Base-by-base conservation (phyloP, 306 rosid species). In the Casuarina cunninghamiana region DNA sequence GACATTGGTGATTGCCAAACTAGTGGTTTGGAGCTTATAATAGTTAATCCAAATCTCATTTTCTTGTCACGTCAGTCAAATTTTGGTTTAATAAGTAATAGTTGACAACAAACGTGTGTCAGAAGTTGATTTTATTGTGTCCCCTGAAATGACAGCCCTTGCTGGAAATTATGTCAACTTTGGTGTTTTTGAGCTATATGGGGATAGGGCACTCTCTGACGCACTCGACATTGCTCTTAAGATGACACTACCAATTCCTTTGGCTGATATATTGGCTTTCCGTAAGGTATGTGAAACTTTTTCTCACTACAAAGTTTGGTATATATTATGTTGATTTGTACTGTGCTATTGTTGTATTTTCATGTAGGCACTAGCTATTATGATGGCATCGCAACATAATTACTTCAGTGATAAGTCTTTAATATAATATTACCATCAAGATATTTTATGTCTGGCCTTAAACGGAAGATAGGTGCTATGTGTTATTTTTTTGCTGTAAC, bases 101-200 rank as follows among this genome's bases (percentile, higher is more conserved):
- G 80, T 17, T 68, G 11, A 42, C 62, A 75, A 51, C 38, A 69
- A 49, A 75, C 44, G 42, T 74, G 44, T 73, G 50, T 17, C 6
- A 17, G 3, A 11, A 32, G 10, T 79, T 90, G 66, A 84, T 53
- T 75, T 53, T 76, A 43, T 54, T 50, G 12, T 79, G 19, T 81
- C 57, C 17, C 77, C 39, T 8, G 71, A 71, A 80, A 72, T 85
- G 79, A 83, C 91, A 95, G 98, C 98, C 67, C 97, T 95, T 82
- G 82, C 96, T 79, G 98, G 98, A 83, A 95, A 95, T 74, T 95
- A 95, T 85, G 97, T 92, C 82, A 95, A 95, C 91, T 92, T 95
- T 80, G 98, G 98, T 32, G 98, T 95, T 75, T 95, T 95, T 88
- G 98, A 95, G 77, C 87, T 95, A 74, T 95, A 95, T 58, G 98